phyloP scores from a whole-genome alignment of 164 flowering plant genomes.

The Dillenia turbinata region DNA sequence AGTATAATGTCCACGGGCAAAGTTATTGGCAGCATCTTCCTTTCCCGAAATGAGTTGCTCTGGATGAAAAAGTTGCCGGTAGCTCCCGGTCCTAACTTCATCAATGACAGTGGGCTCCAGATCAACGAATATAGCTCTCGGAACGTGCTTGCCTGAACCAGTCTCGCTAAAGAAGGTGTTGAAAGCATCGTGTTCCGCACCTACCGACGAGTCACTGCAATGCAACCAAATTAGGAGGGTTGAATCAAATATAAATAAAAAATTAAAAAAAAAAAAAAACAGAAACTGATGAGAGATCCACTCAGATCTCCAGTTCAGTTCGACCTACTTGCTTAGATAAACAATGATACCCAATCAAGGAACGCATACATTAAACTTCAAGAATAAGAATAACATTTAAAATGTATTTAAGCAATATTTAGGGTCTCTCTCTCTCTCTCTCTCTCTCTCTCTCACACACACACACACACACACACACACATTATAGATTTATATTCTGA shows the following conservation, averaged over 20 bases:
- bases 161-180: slow-evolving; percentile 59
- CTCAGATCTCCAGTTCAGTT: not conserved
- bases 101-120: slow-evolving; percentile 62
- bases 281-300: not conserved
- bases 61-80: slow-evolving; percentile 57
- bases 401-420: too few relatives aligned
- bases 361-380: too few relatives aligned
- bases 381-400: too few relatives aligned
- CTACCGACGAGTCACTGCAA: slow-evolving; percentile 44
- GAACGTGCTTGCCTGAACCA: slow-evolving; percentile 50
- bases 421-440: too few relatives aligned
- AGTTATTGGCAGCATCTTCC: slow-evolving; percentile 68
- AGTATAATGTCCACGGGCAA: slow-evolving; percentile 65
- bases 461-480: too few relatives aligned
- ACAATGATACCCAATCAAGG: too few relatives aligned
- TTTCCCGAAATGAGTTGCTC: slow-evolving; percentile 66
- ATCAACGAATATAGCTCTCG: slow-evolving; percentile 51
- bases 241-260: not conserved
- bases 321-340: too few relatives aligned
- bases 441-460: too few relatives aligned
- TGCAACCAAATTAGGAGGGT: not conserved
- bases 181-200: slow-evolving; percentile 42
- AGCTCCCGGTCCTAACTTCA: slow-evolving; percentile 49
- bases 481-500: too few relatives aligned
- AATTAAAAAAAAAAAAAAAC: not conserved